A percentile compares a stretch with the other conserved stretches of the same genome.
Conservation (phyloP, 495 filamentous ascomycete genomes). For the Penicillium pancosmium region DNA sequence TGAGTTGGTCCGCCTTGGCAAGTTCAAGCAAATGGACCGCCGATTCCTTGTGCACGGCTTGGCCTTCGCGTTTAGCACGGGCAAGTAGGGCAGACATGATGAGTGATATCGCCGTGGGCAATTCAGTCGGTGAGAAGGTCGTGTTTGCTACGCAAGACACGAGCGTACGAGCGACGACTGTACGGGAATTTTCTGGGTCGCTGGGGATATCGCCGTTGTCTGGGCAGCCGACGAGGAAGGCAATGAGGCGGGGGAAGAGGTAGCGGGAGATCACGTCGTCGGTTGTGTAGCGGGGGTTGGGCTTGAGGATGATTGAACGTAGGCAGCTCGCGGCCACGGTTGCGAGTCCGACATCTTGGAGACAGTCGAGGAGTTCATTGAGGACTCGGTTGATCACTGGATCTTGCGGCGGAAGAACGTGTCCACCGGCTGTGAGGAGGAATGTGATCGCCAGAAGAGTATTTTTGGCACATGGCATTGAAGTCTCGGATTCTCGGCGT, state of each 20-base stretch:
- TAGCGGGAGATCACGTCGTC: constrained; percentile 74
- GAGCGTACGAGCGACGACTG: constrained; percentile 70
- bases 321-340: constrained; percentile 88
- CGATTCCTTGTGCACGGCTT: constrained; percentile 64
- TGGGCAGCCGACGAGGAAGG: constrained; percentile 68
- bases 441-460: constrained; percentile 86
- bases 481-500: constrained; percentile 77
- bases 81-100: constrained; percentile 79
- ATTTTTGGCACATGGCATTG: constrained; percentile 89
- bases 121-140: constrained; percentile 48
- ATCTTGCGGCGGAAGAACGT: constrained; percentile 71
- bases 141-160: constrained; percentile 65
- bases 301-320: constrained; percentile 77
- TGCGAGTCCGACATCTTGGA: constrained; percentile 75
- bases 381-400: constrained; percentile 69
- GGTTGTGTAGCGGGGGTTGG: constrained; percentile 61
- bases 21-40: constrained; percentile 77
- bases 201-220: constrained; percentile 55
- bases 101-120: constrained; percentile 66
- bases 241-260: constrained; percentile 74
- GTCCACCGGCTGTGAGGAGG: constrained; percentile 77
- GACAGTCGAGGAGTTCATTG: constrained; percentile 78
- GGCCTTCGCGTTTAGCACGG: constrained; percentile 60
- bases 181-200: constrained; percentile 74
- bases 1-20: constrained; percentile 68